phyloP scores from a whole-genome alignment of 2,329 filamentous ascomycete genomes.

The Arachnomyces sp. region DNA sequence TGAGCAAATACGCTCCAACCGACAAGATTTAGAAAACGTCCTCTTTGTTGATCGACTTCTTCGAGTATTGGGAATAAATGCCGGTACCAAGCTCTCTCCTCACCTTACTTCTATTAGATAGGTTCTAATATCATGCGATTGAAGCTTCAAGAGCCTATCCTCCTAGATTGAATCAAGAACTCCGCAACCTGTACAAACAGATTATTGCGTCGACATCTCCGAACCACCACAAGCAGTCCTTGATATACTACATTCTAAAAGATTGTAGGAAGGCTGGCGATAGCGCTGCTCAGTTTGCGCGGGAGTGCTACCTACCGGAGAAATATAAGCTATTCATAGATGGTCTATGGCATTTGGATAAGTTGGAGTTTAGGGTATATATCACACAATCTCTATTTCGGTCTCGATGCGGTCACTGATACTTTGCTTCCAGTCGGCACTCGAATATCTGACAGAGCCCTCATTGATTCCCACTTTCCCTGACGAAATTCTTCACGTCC shows the following conservation, averaged over 20 bases:
- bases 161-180: constrained; percentile 59
- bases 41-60: constrained; percentile 77
- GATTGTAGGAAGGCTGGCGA: constrained; percentile 56
- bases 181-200: constrained; percentile 62
- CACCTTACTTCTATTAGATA: constrained; percentile 1
- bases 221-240: constrained; percentile 70
- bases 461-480: constrained; percentile 73
- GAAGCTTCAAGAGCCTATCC: constrained; percentile 61
- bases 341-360: constrained; percentile 74
- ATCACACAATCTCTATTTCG: not conserved
- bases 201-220: constrained; percentile 60
- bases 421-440: constrained; percentile 45
- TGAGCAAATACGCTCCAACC: constrained; percentile 58
- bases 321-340: constrained; percentile 76
- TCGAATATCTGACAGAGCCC: constrained; percentile 71
- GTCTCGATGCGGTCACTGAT: not conserved
- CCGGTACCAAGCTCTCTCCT: constrained; percentile 45
- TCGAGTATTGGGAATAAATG: constrained; percentile 59
- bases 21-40: constrained; percentile 59
- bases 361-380: constrained; percentile 57
- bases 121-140: constrained; percentile 6
- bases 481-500: constrained; percentile 67
- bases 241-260: constrained; percentile 76
- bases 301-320: constrained; percentile 58
- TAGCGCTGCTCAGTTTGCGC: constrained; percentile 53